These are phyloP conservation scores for Syncephalastrum contaminatum DNA, from an alignment of 371 early-diverging fungal species.

Conservation along the genomic window DNA sequence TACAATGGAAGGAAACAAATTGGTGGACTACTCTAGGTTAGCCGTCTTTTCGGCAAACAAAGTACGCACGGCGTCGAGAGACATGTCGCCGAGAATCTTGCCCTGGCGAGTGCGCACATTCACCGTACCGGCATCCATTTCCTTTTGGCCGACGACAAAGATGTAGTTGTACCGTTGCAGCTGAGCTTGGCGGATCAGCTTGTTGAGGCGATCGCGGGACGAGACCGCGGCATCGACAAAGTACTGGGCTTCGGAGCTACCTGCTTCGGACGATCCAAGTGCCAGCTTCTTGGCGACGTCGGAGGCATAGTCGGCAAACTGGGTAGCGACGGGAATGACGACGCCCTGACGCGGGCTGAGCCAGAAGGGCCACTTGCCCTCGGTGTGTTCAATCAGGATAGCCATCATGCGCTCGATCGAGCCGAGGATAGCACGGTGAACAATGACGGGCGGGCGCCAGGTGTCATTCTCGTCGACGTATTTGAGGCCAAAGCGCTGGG, in stretches of 20 bases:
- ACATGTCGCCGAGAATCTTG: constrained; percentile 52
- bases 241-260: constrained; percentile 31
- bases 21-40: constrained; percentile 30
- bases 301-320: constrained; percentile 47
- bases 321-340: constrained; percentile 80
- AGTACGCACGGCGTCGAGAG: constrained; percentile 36
- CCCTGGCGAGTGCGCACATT: constrained; percentile 81
- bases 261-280: constrained; percentile 18
- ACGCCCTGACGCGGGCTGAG: constrained; percentile 95
- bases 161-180: constrained; percentile 90
- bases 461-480: constrained; percentile 63
- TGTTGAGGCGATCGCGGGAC: constrained; percentile 84
- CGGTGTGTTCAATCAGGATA: constrained; percentile 89
- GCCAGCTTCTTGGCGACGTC: constrained; percentile 39
- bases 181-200: constrained; percentile 95
- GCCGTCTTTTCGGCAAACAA: constrained; percentile 45
- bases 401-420: constrained; percentile 95
- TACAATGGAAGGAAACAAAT: not conserved
- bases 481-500: constrained; percentile 83
- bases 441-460: constrained; percentile 85
- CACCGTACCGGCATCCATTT: constrained; percentile 78
- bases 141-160: constrained; percentile 94
- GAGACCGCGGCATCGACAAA: constrained; percentile 82
- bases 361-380: constrained; percentile 98
- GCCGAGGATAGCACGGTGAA: constrained; percentile 95